Conservation (phyloP, 2,329 filamentous ascomycete species). For the Dothideomycetes sp. region DNA sequence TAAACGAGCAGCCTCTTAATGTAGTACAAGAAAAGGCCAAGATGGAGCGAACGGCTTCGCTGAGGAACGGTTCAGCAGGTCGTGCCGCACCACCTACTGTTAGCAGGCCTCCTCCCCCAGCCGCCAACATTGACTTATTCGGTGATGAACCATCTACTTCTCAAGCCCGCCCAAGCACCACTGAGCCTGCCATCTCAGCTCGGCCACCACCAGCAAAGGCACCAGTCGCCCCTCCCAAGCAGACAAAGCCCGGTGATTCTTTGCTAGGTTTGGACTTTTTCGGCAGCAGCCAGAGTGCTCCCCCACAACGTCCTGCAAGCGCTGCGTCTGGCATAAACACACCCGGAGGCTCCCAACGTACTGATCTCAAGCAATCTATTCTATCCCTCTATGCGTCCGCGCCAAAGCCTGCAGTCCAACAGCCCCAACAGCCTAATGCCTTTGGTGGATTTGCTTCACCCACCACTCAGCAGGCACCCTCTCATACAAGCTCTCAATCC, state of each 20-base stretch:
- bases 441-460: conserved; percentile 60
- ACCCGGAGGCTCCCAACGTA: conserved; percentile 58
- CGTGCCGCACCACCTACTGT: conserved; percentile 5
- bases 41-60: conserved; percentile 48
- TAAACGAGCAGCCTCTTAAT: conserved; percentile 43
- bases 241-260: conserved; percentile 69
- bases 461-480: conserved; percentile 24
- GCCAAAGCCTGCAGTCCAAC: conserved; percentile 60
- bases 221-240: conserved; percentile 31
- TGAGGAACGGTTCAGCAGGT: conserved; percentile 27
- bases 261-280: conserved; percentile 89
- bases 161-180: conserved; percentile 60
- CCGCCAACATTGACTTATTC: conserved; percentile 61
- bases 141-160: conserved; percentile 55
- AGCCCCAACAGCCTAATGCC: conserved; percentile 21
- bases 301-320: conserved; percentile 69
- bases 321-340: conserved; percentile 53
- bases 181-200: conserved; percentile 59
- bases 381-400: conserved; percentile 83
- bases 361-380: conserved; percentile 95
- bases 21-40: conserved; percentile 62
- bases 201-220: conserved; percentile 35
- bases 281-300: conserved; percentile 56
- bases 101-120: conserved; percentile 14
- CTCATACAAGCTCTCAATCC: conserved; percentile 33